These are phyloP conservation scores for Diddensiella santjacobensis DNA, from an alignment of 805 yeast genomes.

Conservation along the genomic window DNA sequence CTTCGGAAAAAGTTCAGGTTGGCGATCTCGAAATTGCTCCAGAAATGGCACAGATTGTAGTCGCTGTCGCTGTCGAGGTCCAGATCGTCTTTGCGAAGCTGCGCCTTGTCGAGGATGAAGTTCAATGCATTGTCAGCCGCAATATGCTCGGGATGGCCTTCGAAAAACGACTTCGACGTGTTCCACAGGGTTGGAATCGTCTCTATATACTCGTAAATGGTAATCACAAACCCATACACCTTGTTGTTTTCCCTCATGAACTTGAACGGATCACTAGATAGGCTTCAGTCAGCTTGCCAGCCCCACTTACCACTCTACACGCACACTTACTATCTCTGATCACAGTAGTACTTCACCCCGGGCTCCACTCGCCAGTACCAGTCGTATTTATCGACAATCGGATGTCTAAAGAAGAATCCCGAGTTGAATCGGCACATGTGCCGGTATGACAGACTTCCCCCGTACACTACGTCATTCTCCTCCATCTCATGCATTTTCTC, in stretches of 20 bases:
- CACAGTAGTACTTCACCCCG: conserved; percentile 82
- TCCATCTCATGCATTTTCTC: conserved; percentile 44
- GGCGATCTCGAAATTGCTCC: conserved; percentile 85
- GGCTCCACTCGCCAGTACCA: conserved; percentile 97
- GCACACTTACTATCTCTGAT: conserved; percentile 36
- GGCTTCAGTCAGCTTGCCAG: background rate
- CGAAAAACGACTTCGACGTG: conserved; percentile 59
- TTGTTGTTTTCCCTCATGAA: conserved; percentile 72
- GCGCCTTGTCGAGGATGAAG: conserved; percentile 49
- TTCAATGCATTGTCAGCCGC: conserved; percentile 62
- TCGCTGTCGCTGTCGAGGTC: conserved; percentile 49
- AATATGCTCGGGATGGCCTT: conserved; percentile 54
- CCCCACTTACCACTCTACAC: too few relatives aligned
- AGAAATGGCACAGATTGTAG: conserved; percentile 81
- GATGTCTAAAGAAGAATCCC: conserved; percentile 83
- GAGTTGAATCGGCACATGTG: conserved; percentile 96
- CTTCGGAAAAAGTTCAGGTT: conserved; percentile 69
- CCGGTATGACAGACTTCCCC: conserved; percentile 64
- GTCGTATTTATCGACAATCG: conserved; percentile 65
- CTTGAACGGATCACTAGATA: conserved; percentile 65
- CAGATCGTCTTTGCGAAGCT: conserved; percentile 40
- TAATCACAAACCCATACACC: conserved; percentile 82
- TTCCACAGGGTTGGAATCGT: conserved; percentile 88
- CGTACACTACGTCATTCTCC: conserved; percentile 54
- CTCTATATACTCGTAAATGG: conserved; percentile 74